A percentile compares a stretch with the other conserved stretches of the same genome.
Conservation (phyloP, 2,329 filamentous ascomycete genomes). For the Xylaria sp. region DNA sequence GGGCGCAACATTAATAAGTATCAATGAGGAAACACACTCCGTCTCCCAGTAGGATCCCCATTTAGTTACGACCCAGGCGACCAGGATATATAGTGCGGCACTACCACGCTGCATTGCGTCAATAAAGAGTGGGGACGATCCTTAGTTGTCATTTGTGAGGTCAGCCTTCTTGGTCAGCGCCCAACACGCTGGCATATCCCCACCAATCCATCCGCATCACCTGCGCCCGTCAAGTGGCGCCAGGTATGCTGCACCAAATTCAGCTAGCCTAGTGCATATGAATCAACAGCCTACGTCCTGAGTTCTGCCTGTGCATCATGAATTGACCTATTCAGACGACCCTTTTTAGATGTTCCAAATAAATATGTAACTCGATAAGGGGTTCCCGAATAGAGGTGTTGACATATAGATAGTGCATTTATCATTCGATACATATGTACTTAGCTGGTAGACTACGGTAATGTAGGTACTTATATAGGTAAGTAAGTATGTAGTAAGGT, state of each 20-base stretch:
- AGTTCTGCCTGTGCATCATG: neutral
- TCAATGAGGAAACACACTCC: conserved; percentile 19
- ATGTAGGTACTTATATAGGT: no score
- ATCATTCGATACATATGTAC: no score
- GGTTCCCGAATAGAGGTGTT: no score
- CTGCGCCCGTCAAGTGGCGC: conserved; percentile 30
- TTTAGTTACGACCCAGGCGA: neutral
- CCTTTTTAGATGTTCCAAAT: neutral
- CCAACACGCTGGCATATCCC: conserved; percentile 26
- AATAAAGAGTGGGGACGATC: conserved; percentile 4
- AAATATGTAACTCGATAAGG: no score
- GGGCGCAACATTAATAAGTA: neutral
- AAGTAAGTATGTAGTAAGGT: no score
- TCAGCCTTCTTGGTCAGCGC: conserved; percentile 14
- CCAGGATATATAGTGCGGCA: neutral
- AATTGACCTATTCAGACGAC: neutral
- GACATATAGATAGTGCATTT: no score
- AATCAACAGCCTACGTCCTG: neutral
- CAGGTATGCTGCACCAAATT: conserved; percentile 8
- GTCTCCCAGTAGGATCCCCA: conserved; percentile 8
- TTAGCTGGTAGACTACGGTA: no score
- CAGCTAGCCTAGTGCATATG: neutral
- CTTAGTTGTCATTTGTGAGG: neutral
- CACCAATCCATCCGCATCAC: conserved; percentile 26
- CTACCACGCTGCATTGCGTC: conserved; percentile 8